phyloP scores from a whole-genome alignment of 2,329 filamentous ascomycete genomes.

The Hymenoscyphus infarciens region DNA sequence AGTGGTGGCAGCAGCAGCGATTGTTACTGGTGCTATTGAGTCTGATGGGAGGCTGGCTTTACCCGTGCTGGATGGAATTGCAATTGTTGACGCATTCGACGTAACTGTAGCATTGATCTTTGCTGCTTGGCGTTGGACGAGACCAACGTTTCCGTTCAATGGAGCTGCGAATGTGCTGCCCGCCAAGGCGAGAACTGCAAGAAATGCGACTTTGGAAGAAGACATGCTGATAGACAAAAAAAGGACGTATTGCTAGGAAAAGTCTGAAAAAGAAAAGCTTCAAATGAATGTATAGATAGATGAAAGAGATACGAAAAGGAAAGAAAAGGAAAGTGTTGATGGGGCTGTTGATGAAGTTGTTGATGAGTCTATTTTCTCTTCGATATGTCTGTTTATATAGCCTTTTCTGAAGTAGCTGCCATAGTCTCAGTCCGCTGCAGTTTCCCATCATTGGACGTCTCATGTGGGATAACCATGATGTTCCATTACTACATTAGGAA shows the following conservation, averaged over 20 bases:
- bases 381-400: too few species aligned
- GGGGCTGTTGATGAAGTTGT: not conserved
- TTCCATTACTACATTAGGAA: too few species aligned
- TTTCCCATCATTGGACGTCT: too few species aligned
- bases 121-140: not conserved
- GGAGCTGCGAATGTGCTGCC: not conserved
- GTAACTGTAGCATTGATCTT: not conserved
- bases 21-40: not conserved
- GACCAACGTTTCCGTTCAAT: not conserved
- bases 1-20: not conserved
- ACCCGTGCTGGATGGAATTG: not conserved
- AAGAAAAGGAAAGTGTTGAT: not conserved
- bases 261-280: not conserved
- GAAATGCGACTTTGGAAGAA: slow-evolving; percentile 2
- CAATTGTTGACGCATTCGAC: not conserved
- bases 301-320: not conserved
- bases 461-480: too few species aligned
- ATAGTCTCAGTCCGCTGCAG: too few species aligned
- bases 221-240: not conserved
- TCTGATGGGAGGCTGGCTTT: not conserved
- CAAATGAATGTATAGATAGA: not conserved
- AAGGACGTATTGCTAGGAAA: not conserved
- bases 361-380: not conserved
- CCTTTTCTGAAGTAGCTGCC: too few species aligned
- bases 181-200: not conserved